These are phyloP conservation scores for Saccharomyces eubayanus DNA, from an alignment of 805 yeast genomes.

Conservation along the genomic window DNA sequence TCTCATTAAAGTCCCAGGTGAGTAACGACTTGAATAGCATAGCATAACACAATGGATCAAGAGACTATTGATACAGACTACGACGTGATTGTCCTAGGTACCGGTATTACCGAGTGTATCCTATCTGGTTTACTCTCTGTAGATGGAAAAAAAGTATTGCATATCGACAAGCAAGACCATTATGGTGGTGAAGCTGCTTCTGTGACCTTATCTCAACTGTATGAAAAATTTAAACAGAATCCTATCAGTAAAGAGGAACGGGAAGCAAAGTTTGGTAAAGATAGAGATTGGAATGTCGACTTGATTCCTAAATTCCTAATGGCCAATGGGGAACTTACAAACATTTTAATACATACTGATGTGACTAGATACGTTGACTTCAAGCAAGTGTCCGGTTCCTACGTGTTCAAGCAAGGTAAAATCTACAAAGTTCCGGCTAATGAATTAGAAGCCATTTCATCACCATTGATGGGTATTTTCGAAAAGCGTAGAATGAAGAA, in stretches of 20 bases:
- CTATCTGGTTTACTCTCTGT: slow-evolving; percentile 88
- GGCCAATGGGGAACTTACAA: slow-evolving; percentile 97
- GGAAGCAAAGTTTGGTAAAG: slow-evolving; percentile 70
- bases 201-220: slow-evolving; percentile 58
- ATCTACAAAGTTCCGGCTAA: slow-evolving; percentile 93
- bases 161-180: slow-evolving; percentile 91
- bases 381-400: slow-evolving; percentile 93
- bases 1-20: neutral
- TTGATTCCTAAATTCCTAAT: slow-evolving; percentile 92
- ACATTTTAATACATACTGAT: slow-evolving; percentile 88
- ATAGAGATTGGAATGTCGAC: slow-evolving; percentile 97
- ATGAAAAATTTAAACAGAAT: slow-evolving; percentile 78
- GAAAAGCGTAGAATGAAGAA: slow-evolving; percentile 93
- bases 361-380: slow-evolving; percentile 94
- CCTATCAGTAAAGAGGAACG: slow-evolving; percentile 58
- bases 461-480: slow-evolving; percentile 90
- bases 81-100: slow-evolving; percentile 92
- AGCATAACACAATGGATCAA: slow-evolving; percentile 11
- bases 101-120: slow-evolving; percentile 94
- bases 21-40: neutral
- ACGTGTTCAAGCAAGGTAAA: slow-evolving; percentile 77
- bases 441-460: slow-evolving; percentile 81
- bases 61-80: slow-evolving; percentile 81
- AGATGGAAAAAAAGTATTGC: slow-evolving; percentile 96
- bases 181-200: slow-evolving; percentile 93